phyloP scores from a whole-genome alignment of 2,329 filamentous ascomycete genomes.

The Fonsecaea erecta region DNA sequence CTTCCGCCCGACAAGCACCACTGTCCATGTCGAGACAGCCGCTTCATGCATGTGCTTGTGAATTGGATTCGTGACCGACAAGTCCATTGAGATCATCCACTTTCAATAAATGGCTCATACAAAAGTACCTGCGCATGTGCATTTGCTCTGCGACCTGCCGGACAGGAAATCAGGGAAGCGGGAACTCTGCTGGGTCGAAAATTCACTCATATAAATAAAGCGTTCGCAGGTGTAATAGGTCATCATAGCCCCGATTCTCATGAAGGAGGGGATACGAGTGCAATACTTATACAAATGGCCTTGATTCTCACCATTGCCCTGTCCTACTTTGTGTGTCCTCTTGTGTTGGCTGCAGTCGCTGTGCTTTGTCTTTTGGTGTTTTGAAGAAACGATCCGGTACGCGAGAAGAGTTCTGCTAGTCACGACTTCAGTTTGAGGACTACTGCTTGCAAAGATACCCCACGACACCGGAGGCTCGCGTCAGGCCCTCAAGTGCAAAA shows the following conservation, averaged over 20 bases:
- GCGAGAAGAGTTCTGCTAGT: too few relatives aligned
- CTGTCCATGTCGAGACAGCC: neutral
- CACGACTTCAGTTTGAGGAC: neutral
- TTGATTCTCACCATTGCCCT: neutral
- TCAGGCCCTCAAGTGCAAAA: too few relatives aligned
- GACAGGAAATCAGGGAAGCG: neutral
- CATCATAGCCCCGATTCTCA: neutral
- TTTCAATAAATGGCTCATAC: conserved; percentile 11
- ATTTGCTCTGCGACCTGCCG: neutral
- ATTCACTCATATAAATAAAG: conserved; percentile 12
- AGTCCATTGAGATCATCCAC: neutral
- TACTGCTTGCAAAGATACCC: neutral
- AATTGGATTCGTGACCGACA: neutral
- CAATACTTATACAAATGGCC: neutral
- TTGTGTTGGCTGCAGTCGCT: conserved; percentile 2
- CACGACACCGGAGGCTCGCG: neutral
- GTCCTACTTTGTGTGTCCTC: neutral
- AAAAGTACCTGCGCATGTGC: neutral
- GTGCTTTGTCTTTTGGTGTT: neutral
- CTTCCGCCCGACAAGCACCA: neutral
- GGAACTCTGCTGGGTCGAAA: neutral
- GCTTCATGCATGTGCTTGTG: neutral
- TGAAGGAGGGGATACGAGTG: neutral
- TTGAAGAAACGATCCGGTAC: neutral
- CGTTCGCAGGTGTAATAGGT: neutral